Conservation (phyloP, 2,329 filamentous ascomycete genomes). For the Xylariomycetidae sp. region DNA sequence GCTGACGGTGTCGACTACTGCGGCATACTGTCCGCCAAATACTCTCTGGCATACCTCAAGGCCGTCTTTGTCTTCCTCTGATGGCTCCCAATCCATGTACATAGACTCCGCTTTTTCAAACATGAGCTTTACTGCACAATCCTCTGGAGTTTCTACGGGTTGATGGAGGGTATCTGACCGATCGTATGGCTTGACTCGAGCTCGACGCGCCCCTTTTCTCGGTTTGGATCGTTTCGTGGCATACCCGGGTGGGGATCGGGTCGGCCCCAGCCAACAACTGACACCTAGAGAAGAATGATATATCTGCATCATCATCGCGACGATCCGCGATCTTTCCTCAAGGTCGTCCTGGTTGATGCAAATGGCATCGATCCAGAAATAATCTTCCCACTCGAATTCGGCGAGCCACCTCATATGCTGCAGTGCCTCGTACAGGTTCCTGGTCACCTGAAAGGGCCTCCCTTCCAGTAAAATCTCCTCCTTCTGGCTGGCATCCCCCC, state of each 20-base stretch:
- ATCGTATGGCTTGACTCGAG: neutral
- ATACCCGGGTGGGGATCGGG: neutral
- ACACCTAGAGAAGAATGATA: conserved; percentile 3
- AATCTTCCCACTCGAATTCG: conserved; percentile 5
- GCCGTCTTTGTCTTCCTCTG: conserved; percentile 1
- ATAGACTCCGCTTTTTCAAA: conserved; percentile 12
- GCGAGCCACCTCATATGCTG: conserved; percentile 9
- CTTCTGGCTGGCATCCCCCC: conserved; percentile 5
- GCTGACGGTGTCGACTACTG: neutral
- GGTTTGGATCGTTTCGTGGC: too few relatives aligned
- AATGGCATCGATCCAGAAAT: conserved; percentile 19
- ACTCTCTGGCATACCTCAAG: conserved; percentile 3
- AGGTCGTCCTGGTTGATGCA: conserved; percentile 17
- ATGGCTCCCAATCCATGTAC: conserved; percentile 3
- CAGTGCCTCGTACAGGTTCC: conserved; percentile 9
- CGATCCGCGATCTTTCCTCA: conserved; percentile 11
- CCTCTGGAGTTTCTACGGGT: conserved; percentile 1
- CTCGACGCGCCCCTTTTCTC: too few relatives aligned
- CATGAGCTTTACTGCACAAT: conserved; percentile 4
- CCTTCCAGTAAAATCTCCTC: conserved; percentile 8
- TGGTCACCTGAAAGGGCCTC: conserved; percentile 4
- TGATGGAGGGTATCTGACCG: too few relatives aligned
- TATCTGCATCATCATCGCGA: conserved; percentile 16
- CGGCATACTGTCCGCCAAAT: conserved; percentile 5
- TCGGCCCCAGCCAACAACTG: conserved; percentile 15